These are phyloP conservation scores for Sclerotinia sclerotiorum DNA, from an alignment of 2,329 filamentous ascomycete species.

Conservation along the genomic window DNA sequence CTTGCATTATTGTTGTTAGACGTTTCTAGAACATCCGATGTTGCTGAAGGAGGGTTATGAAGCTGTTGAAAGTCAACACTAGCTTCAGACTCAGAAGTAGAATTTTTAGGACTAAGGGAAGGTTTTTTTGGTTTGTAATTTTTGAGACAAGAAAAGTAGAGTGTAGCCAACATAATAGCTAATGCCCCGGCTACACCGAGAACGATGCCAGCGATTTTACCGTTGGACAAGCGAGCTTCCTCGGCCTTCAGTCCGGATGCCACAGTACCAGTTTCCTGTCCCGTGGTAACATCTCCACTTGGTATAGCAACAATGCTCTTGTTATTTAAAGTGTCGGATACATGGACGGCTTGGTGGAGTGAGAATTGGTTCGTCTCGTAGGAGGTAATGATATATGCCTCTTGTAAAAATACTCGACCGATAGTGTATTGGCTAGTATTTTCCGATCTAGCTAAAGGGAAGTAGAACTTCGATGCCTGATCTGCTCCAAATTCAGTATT, in stretches of 20 bases:
- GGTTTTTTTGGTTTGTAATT: background rate
- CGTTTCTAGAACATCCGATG: conserved; percentile 46
- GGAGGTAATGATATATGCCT: conserved; percentile 42
- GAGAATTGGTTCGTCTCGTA: conserved; percentile 40
- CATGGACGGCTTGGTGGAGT: conserved; percentile 39
- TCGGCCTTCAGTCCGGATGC: too few relatives aligned
- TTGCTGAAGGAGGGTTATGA: conserved; percentile 47
- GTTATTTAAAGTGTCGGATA: conserved; percentile 31
- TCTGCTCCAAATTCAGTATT: conserved; percentile 48
- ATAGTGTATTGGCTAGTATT: conserved; percentile 40
- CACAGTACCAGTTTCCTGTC: background rate
- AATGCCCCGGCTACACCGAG: conserved; percentile 25
- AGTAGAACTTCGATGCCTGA: conserved; percentile 43
- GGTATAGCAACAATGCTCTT: conserved; percentile 33
- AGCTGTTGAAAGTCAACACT: conserved; percentile 34
- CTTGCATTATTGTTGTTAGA: conserved; percentile 40
- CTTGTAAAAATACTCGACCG: conserved; percentile 41
- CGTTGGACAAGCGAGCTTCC: conserved; percentile 24
- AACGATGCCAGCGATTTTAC: conserved; percentile 35
- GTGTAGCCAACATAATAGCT: conserved; percentile 24
- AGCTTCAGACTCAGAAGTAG: background rate
- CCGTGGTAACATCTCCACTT: background rate
- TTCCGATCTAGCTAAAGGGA: conserved; percentile 38
- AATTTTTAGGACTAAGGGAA: background rate
- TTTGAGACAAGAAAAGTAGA: conserved; percentile 12